Percentiles rank a stretch among this genome's conserved stretches.
These are phyloP conservation scores for Meira nashicola DNA, from an alignment of 1,284 basidiomycete genomes.

Conservation along the genomic window DNA sequence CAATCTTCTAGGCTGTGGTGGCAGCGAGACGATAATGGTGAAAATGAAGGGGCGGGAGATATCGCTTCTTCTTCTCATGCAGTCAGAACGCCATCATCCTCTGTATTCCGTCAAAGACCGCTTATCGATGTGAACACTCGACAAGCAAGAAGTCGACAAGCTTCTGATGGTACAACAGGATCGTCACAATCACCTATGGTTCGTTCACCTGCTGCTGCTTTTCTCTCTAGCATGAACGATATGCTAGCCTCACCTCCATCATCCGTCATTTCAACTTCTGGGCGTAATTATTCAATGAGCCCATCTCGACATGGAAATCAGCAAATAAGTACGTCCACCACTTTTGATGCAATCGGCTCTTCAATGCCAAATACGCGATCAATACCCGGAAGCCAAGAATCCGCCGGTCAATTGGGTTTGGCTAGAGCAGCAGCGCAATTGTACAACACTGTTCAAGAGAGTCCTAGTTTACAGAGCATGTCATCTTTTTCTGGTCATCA, in stretches of 20 bases:
- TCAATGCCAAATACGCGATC: neutral
- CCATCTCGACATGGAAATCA: neutral
- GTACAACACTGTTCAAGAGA: neutral
- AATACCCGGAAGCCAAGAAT: neutral
- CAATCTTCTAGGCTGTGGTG: neutral
- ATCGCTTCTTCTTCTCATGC: neutral
- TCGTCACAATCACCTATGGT: neutral
- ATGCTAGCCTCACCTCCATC: neutral
- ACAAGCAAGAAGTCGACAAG: no score
- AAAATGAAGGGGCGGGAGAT: neutral
- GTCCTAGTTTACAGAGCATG: neutral
- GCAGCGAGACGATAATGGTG: slow-evolving; percentile 3
- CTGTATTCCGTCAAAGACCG: no score
- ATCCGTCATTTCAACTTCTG: neutral
- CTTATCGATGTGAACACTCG: no score
- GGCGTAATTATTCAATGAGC: neutral
- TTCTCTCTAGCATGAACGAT: slow-evolving; percentile 11
- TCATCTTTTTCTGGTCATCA: slow-evolving; percentile 15
- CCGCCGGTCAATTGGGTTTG: neutral
- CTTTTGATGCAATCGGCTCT: neutral
- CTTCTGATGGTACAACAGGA: no score
- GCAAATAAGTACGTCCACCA: neutral
- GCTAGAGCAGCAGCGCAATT: slow-evolving; percentile 1
- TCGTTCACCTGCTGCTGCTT: slow-evolving; percentile 4
- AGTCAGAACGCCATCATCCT: no score